A percentile compares a stretch with the other conserved stretches of the same genome.
Evolutionary conservation across 495 filamentous ascomycete genomes (phyloP).

Genomic region (Clohesyomyces aquaticus): DNA sequence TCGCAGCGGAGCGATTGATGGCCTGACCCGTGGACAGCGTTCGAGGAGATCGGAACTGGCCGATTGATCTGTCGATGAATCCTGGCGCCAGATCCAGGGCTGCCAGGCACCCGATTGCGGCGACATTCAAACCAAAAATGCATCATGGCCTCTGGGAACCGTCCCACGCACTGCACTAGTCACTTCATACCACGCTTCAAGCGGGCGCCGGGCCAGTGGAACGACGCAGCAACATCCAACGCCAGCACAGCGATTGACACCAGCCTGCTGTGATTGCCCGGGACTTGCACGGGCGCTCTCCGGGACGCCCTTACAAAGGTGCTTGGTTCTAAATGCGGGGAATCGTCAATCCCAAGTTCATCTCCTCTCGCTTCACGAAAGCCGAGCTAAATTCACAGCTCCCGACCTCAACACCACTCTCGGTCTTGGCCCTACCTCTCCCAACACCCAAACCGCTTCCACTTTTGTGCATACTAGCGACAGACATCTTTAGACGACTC

Average conservation of each 20-base stretch:
- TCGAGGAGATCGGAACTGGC: background rate
- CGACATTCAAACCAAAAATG: background rate
- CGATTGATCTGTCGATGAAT: too few relatives aligned
- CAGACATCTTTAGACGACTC: background rate
- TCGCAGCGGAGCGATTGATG: background rate
- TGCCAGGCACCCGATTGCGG: background rate
- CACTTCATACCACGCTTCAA: slow-evolving; percentile 7
- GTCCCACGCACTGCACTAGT: slow-evolving; percentile 8
- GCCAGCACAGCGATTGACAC: slow-evolving; percentile 14
- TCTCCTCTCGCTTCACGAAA: slow-evolving; percentile 38
- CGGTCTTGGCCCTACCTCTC: slow-evolving; percentile 6
- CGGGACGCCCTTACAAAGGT: slow-evolving; percentile 14
- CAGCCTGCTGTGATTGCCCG: slow-evolving; percentile 25
- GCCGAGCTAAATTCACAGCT: slow-evolving; percentile 30
- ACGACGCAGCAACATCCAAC: slow-evolving; percentile 22
- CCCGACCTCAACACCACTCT: slow-evolving; percentile 26
- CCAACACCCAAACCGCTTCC: slow-evolving; percentile 15
- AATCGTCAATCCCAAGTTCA: slow-evolving; percentile 31
- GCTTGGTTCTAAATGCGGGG: slow-evolving; percentile 30
- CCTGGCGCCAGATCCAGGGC: background rate
- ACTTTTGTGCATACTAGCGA: slow-evolving; percentile 13
- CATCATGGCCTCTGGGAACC: background rate
- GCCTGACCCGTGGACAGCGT: background rate
- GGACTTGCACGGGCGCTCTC: background rate
- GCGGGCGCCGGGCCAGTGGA: slow-evolving; percentile 29